Conservation (phyloP, 1,284 basidiomycete genomes). For the Cutaneotrichosporon mucoides region DNA sequence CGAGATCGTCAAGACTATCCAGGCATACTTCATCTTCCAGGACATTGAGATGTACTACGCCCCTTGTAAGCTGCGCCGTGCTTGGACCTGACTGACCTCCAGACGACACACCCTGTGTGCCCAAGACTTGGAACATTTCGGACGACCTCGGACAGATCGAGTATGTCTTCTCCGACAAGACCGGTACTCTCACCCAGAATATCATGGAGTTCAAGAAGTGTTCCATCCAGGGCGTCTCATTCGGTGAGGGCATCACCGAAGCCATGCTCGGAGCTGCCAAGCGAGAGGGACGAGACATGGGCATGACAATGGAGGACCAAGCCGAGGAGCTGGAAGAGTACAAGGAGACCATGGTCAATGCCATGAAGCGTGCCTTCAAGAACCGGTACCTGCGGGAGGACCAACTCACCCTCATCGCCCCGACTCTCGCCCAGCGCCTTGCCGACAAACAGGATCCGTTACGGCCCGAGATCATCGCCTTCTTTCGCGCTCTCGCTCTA, state of each 20-base stretch:
- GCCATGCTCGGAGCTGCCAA: slow-evolving; percentile 88
- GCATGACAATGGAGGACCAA: slow-evolving; percentile 66
- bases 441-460: slow-evolving; percentile 61
- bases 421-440: slow-evolving; percentile 73
- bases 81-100: not conserved
- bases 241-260: slow-evolving; percentile 92
- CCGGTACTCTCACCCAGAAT: slow-evolving; percentile 92
- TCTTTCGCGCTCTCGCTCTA: slow-evolving; percentile 85
- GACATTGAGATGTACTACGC: slow-evolving; percentile 96
- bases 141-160: slow-evolving; percentile 98
- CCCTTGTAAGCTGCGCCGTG: slow-evolving; percentile 50
- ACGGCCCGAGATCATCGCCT: slow-evolving; percentile 66
- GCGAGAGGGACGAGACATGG: slow-evolving; percentile 66
- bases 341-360: slow-evolving; percentile 73
- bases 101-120: slow-evolving; percentile 79
- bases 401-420: slow-evolving; percentile 83
- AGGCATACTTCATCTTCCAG: slow-evolving; percentile 96
- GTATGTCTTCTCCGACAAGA: slow-evolving; percentile 98
- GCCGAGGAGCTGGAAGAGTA: slow-evolving; percentile 60
- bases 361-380: slow-evolving; percentile 73
- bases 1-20: slow-evolving; percentile 94
- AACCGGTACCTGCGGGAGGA: slow-evolving; percentile 81
- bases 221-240: slow-evolving; percentile 75
- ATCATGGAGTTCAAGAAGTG: slow-evolving; percentile 99
- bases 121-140: slow-evolving; percentile 98